Base-by-base conservation (phyloP, 2,329 filamentous ascomycete species). In the Hypoxylon sp. region DNA sequence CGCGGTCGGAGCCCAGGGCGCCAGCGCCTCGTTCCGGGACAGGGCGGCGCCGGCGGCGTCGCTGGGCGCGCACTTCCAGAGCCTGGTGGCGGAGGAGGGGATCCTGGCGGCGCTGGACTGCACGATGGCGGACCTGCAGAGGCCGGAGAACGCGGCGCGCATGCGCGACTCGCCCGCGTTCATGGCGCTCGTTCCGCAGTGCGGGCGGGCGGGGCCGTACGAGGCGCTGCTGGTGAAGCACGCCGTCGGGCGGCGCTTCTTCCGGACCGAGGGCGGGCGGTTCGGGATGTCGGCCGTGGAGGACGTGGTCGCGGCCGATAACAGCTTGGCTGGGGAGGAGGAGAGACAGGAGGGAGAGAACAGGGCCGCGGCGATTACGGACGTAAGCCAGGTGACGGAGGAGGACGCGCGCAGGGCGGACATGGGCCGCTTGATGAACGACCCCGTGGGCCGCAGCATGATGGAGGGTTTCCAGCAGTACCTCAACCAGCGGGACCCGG, bases 221-320 rank as follows among this genome's bases (percentile, higher is more conserved):
- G 69, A 65, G 20, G 44, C 14, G 4, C 20, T 70, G 20, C 49
- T 72, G 1, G 7, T n/a, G 2, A 8, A 30, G 2, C 6, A 61
- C 16, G 51, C 69, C 2, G 18, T 33, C 1, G 72, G 72, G 1
- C 64, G 71, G 6, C 64, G 72, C 2, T 72, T 72, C 55, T 72
- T 72, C 53, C 49, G 67, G 2, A 74, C 72, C n/a, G 63, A 38
- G 14, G 62, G 56, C 2, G 71, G 71, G 1, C 45, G 68, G 12
- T 74, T 74, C 36, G 72, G 72, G 1, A 67, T 73, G 69, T 60
- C 61, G n/a, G 61, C 67, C 1, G 22, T 71, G 12, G 71, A 73
- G 61, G 70, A 74, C 32, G 65, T 68, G 6, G 59, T 38, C 2
- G 56, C 59, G 9, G 68, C 60, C 4, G 68, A 71, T 20, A 12